A percentile compares a stretch with the other conserved stretches of the same genome.
Conservation (phyloP, 768 basidiomycete species). For the Coprinopsis sp. region DNA sequence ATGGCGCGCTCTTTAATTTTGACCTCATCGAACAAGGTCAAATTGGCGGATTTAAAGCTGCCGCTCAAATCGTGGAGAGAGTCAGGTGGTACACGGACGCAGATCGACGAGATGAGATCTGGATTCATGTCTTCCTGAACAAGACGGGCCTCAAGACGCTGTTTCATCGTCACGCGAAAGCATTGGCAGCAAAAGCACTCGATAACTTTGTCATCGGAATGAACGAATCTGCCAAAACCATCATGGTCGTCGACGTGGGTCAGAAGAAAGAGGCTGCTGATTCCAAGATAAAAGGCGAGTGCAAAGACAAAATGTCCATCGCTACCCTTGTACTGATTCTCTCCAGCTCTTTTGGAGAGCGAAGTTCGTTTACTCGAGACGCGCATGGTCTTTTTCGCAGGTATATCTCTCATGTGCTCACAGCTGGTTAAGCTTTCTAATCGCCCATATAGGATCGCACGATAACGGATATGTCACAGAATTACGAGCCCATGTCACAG, state of each 20-base stretch:
- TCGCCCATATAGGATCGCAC: constrained; percentile 48
- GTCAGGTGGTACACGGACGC: constrained; percentile 33
- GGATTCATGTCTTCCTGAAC: constrained; percentile 61
- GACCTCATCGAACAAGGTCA: constrained; percentile 52
- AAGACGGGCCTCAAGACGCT: constrained; percentile 56
- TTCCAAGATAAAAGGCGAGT: constrained; percentile 66
- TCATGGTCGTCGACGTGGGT: constrained; percentile 67
- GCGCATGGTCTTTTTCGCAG: not conserved
- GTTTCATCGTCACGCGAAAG: constrained; percentile 35
- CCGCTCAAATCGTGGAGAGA: constrained; percentile 40
- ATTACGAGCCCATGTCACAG: constrained; percentile 59
- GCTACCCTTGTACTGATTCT: too few relatives aligned
- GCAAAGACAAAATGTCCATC: constrained; percentile 10
- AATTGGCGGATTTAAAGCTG: constrained; percentile 54
- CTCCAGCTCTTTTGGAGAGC: too few relatives aligned
- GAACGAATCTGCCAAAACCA: constrained; percentile 62
- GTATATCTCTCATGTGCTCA: not conserved
- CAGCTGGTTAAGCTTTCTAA: not conserved
- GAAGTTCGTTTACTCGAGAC: too few relatives aligned
- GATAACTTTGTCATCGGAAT: constrained; percentile 66
- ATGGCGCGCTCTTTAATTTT: constrained; percentile 54
- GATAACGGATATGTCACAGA: constrained; percentile 66
- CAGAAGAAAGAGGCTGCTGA: constrained; percentile 70
- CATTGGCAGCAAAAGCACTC: constrained; percentile 37
- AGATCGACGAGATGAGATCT: constrained; percentile 44